Conservation (phyloP, 441 rosid genomes). For the Gossypium lobatum region DNA sequence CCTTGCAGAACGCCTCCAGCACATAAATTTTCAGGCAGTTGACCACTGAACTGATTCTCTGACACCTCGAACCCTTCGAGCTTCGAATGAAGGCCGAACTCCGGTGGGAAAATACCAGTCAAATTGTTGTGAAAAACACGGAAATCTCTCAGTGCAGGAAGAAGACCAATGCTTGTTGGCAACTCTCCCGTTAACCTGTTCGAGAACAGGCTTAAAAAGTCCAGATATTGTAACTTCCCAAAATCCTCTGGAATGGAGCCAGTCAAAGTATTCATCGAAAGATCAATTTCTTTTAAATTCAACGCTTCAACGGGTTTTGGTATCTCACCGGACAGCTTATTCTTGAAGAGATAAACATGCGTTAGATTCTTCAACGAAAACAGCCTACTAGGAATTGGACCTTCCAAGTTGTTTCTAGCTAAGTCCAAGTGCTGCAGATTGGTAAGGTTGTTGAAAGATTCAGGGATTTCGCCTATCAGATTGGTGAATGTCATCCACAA, state of each 20-base stretch:
- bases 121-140: constrained; percentile 46
- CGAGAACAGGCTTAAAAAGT: constrained; percentile 26
- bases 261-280: constrained; percentile 43
- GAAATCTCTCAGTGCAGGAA: constrained; percentile 36
- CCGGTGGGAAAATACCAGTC: constrained; percentile 60
- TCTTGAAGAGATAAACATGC: constrained; percentile 33
- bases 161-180: constrained; percentile 43
- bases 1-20: constrained; percentile 49
- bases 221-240: constrained; percentile 48
- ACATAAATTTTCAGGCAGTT: constrained; percentile 63
- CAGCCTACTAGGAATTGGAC: constrained; percentile 41
- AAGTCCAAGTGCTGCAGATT: constrained; percentile 50
- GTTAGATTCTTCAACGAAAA: constrained; percentile 51
- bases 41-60: constrained; percentile 56
- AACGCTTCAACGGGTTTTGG: constrained; percentile 38
- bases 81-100: constrained; percentile 54
- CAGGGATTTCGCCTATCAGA: constrained; percentile 64
- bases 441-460: constrained; percentile 34
- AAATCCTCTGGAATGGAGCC: constrained; percentile 60
- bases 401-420: constrained; percentile 39
- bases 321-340: constrained; percentile 49
- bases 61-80: constrained; percentile 59
- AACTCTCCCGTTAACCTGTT: constrained; percentile 60
- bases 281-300: constrained; percentile 44
- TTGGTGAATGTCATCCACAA: constrained; percentile 47